phyloP scores from a whole-genome alignment of 805 yeast genomes.

The Candida oleophila region DNA sequence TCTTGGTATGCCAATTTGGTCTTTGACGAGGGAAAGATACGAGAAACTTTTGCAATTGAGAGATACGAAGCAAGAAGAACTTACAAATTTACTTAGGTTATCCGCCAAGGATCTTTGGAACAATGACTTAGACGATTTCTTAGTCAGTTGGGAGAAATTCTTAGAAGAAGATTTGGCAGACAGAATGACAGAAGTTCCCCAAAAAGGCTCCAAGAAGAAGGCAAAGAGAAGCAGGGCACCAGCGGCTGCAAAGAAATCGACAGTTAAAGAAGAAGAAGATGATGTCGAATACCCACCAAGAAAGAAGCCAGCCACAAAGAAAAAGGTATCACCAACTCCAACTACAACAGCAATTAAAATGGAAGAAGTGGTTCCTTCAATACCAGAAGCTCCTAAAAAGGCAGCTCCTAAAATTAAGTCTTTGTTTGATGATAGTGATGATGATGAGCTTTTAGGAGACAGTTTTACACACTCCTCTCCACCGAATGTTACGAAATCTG shows the following conservation, averaged over 20 bases:
- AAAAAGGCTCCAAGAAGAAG: conserved; percentile 42
- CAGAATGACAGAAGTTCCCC: conserved; percentile 50
- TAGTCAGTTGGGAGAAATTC: conserved; percentile 64
- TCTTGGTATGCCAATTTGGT: conserved; percentile 91
- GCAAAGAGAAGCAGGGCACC: conserved; percentile 6
- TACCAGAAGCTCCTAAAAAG: conserved; percentile 5
- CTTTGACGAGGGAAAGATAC: conserved; percentile 86
- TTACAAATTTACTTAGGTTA: conserved; percentile 60
- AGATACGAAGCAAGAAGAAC: conserved; percentile 69
- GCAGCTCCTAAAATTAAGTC: conserved; percentile 6
- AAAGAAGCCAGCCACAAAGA: background rate
- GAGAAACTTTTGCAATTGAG: conserved; percentile 73
- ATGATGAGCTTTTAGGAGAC: conserved; percentile 28
- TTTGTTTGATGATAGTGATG: conserved; percentile 34
- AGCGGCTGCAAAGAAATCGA: conserved; percentile 10
- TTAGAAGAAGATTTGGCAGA: conserved; percentile 62
- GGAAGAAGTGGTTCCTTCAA: conserved; percentile 8
- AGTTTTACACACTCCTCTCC: conserved; percentile 8
- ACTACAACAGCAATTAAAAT: background rate
- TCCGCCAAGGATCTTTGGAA: conserved; percentile 89
- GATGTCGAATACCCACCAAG: background rate
- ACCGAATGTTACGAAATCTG: background rate
- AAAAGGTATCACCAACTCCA: background rate
- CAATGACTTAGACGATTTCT: conserved; percentile 74
- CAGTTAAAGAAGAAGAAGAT: background rate